Evolutionary conservation across 2,329 filamentous ascomycete genomes (phyloP), one percentile per base, ranked within the genome.

Genomic region (Hymenoscyphus infarciens): DNA sequence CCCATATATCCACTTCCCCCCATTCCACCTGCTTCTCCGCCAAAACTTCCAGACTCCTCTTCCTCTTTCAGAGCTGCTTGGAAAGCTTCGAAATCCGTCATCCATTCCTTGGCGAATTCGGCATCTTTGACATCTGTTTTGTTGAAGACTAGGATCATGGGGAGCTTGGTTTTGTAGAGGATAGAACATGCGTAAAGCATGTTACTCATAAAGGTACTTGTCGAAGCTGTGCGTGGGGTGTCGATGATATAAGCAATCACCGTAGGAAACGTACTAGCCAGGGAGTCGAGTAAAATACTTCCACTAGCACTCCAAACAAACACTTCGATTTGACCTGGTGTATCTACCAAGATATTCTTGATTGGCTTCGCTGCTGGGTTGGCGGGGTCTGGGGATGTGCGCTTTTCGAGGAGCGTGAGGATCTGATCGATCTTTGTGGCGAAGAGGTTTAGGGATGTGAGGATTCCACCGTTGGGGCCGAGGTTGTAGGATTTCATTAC

Each of bases 401-500:
- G 87, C 82, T 97, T 98, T 79, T 99, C 95, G 2, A 99, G 81
- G 10, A 99, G 83, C 19, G 82, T 82, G 64, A 99, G 86, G 61
- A 99, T 91, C 77, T 99, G 95, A 73, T 99, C 96, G 66, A 99
- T 92, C 77, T 99, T 99, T 62, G 96, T 99, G 52, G 93, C 92
- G 76, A 99, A 99, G 29, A 99, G 85, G 75, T 99, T 99, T 57
- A 99, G 80, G 11, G 91, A 95, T 1, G 96, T 99, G 69, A 99
- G 80, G 73, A 99, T 99, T 56, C 93, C 96, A 59, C 95, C 95
- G 79, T 99, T 99, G 8, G 95, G 95, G 0, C 95, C 95, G 0
- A 99, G 85, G 74, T 97, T 97, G 77, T 97, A 98, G 78, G 98
- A 93, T 78, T 94, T 96, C 96, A 99, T 99, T 67, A 99, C 95